Percentiles rank a stretch among this genome's conserved stretches.
phyloP scores from a whole-genome alignment of 2,329 filamentous ascomycete species.

The Paradendryphiella salina region DNA sequence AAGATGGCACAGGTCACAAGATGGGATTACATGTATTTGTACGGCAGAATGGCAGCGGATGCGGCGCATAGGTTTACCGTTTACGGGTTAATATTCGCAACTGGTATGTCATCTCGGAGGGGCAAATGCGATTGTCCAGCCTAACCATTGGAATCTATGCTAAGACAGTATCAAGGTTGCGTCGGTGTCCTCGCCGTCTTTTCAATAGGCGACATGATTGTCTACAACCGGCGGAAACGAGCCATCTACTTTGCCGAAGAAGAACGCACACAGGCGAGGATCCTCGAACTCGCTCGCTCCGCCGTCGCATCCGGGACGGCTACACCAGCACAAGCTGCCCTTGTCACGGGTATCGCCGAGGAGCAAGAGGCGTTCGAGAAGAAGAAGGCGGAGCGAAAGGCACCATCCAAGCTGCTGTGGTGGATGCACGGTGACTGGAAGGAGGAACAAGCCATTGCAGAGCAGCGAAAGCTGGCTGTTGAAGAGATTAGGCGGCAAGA shows the following conservation, averaged over 20 bases:
- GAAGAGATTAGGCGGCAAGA: constrained; percentile 39
- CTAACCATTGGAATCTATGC: background rate
- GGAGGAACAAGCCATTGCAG: constrained; percentile 42
- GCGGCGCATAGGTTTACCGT: constrained; percentile 63
- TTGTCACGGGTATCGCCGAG: constrained; percentile 64
- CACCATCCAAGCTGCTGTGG: constrained; percentile 40
- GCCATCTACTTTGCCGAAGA: constrained; percentile 63
- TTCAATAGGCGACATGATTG: constrained; percentile 66
- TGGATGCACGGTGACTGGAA: constrained; percentile 46
- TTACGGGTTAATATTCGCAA: constrained; percentile 62
- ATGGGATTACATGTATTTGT: constrained; percentile 54
- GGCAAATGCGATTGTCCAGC: constrained; percentile 12
- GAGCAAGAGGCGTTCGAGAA: constrained; percentile 56
- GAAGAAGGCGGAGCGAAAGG: constrained; percentile 41
- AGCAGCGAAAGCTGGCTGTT: constrained; percentile 40
- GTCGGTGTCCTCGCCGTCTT: constrained; percentile 64
- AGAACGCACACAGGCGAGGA: constrained; percentile 50
- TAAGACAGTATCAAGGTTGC: constrained; percentile 52
- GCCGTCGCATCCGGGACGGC: constrained; percentile 52
- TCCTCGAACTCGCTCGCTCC: constrained; percentile 50
- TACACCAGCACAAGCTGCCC: constrained; percentile 55
- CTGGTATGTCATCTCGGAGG: constrained; percentile 51
- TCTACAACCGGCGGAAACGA: constrained; percentile 68
- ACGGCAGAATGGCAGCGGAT: constrained; percentile 56
- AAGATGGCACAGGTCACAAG: constrained; percentile 56